These are phyloP conservation scores for Brassica balearica DNA, from an alignment of 441 rosid genomes.

Conservation along the genomic window DNA sequence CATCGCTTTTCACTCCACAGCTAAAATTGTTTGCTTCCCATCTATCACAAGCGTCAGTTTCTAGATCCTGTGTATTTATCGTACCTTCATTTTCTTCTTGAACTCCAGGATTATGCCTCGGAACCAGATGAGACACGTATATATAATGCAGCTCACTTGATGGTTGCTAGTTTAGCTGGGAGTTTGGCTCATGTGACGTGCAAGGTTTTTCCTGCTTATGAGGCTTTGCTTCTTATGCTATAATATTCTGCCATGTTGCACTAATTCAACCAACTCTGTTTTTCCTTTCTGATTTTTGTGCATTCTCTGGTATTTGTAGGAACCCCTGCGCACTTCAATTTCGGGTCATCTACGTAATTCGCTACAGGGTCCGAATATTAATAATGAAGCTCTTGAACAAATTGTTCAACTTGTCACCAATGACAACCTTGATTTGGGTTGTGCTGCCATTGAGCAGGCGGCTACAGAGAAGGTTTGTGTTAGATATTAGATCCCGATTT, in stretches of 20 bases:
- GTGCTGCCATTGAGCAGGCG: conserved; percentile 98
- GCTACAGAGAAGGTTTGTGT: conserved; percentile 93
- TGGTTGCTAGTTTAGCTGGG: conserved; percentile 99
- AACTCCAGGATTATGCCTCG: conserved; percentile 83
- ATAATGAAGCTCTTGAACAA: conserved; percentile 82
- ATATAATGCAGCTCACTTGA: conserved; percentile 94
- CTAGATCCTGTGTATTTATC: background rate
- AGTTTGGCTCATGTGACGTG: conserved; percentile 99
- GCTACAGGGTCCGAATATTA: conserved; percentile 70
- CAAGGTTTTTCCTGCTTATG: conserved; percentile 68
- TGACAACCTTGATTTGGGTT: conserved; percentile 98
- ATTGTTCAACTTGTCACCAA: conserved; percentile 97
- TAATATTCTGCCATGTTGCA: background rate
- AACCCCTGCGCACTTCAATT: conserved; percentile 91
- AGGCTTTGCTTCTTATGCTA: conserved; percentile 22
- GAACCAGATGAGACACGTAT: conserved; percentile 95
- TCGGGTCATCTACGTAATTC: conserved; percentile 85
- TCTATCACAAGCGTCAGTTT: conserved; percentile 9
- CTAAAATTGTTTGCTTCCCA: background rate
- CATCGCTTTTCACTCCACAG: background rate
- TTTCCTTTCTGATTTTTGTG: conserved; percentile 3
- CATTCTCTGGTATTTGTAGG: conserved; percentile 58
- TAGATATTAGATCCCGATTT: background rate
- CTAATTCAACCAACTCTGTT: background rate
- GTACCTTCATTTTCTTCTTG: background rate